Percentiles rank a stretch among this genome's conserved stretches.
Evolutionary conservation across 176 grass and related monocot genomes (phyloP).

Genomic region (Carex myosuroides): DNA sequence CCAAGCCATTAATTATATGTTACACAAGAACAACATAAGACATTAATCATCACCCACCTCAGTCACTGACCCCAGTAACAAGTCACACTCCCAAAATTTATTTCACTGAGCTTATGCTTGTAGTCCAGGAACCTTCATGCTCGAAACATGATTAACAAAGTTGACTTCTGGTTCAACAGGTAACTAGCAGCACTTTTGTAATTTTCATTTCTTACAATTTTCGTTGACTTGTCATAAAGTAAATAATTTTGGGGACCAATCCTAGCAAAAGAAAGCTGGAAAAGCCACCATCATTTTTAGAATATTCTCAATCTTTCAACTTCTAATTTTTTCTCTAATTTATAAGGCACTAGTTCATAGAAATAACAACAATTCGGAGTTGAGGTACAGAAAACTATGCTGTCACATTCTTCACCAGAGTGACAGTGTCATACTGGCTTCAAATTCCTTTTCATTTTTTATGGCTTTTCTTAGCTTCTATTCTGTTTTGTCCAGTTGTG

Average conservation of each 20-base stretch:
- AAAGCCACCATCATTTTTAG: background rate
- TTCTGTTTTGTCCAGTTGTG: background rate
- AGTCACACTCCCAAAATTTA: background rate
- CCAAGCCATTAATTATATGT: background rate
- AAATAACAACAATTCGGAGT: background rate
- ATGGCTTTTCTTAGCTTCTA: background rate
- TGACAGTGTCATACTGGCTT: background rate
- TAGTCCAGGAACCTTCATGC: background rate
- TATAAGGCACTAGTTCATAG: background rate
- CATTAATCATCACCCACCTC: background rate
- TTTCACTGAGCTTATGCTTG: background rate
- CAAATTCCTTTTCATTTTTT: background rate
- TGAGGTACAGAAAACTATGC: background rate
- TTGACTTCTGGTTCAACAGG: background rate
- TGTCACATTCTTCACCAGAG: background rate
- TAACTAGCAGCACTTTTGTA: background rate
- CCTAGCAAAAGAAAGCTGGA: background rate
- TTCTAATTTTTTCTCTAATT: background rate
- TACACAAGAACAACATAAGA: background rate
- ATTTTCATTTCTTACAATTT: background rate
- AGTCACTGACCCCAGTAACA: background rate
- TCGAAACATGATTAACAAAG: background rate
- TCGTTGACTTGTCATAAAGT: background rate
- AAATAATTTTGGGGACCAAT: background rate
- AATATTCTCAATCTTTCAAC: background rate